phyloP scores from a whole-genome alignment of 768 basidiomycete genomes.

The Phaeotremella skinneri region DNA sequence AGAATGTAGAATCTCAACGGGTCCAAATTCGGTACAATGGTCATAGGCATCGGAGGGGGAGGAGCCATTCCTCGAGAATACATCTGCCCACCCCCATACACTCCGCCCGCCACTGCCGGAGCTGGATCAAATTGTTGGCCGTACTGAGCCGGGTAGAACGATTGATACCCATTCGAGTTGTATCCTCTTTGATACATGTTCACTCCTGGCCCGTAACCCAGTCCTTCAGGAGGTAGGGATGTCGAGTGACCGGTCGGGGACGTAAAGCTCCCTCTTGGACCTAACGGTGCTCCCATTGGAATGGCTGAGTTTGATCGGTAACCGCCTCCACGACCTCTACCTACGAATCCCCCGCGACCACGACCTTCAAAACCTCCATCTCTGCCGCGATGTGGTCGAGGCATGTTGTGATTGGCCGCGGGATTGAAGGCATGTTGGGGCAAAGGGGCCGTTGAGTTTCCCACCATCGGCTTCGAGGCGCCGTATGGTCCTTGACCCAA shows the following conservation, averaged over 20 bases:
- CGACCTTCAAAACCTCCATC: conserved; percentile 25
- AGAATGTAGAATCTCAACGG: conserved; percentile 67
- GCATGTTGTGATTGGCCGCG: conserved; percentile 7
- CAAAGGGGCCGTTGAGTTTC: conserved; percentile 35
- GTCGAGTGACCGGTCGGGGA: not conserved
- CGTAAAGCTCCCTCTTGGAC: not conserved
- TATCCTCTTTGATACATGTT: conserved; percentile 17
- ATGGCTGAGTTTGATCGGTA: conserved; percentile 3
- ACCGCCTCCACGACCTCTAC: conserved; percentile 7
- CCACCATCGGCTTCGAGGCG: conserved; percentile 10
- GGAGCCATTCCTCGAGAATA: conserved; percentile 12
- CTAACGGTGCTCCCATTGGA: not conserved
- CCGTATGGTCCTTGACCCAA: conserved; percentile 6
- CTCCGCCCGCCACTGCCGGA: not conserved
- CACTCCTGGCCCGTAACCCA: not conserved
- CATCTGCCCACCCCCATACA: conserved; percentile 8
- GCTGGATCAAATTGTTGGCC: not conserved
- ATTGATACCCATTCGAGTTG: conserved; percentile 18
- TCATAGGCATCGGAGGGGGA: conserved; percentile 50
- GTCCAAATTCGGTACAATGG: conserved; percentile 56
- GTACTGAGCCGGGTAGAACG: conserved; percentile 17
- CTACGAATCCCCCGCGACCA: conserved; percentile 28
- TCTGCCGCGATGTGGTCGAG: conserved; percentile 28
- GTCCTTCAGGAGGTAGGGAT: conserved; percentile 11
- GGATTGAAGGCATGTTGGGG: conserved; percentile 32